These are phyloP conservation scores for Talaromyces verruculosus DNA, from an alignment of 2,329 filamentous ascomycete species.

Conservation along the genomic window DNA sequence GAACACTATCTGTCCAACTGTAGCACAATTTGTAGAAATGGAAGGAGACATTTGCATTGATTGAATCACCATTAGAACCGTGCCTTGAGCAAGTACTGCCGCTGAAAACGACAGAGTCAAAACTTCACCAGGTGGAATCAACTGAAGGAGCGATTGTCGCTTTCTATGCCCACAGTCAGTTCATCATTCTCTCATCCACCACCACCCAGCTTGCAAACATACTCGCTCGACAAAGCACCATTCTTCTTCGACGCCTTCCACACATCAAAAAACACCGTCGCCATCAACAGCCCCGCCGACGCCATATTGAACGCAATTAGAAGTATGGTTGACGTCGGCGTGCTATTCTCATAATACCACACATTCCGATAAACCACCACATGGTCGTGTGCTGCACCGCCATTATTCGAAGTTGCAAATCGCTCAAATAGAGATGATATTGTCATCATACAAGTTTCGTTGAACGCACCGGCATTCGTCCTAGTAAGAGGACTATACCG, in stretches of 20 bases:
- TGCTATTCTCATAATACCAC: constrained; percentile 9
- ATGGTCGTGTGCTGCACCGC: not conserved
- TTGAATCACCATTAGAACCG: constrained; percentile 23
- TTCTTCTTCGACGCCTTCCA: constrained; percentile 18
- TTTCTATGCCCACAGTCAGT: constrained; percentile 15
- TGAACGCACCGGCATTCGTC: constrained; percentile 14
- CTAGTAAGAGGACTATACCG: constrained; percentile 15
- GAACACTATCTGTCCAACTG: constrained; percentile 28
- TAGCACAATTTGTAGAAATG: constrained; percentile 14
- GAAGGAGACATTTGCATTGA: constrained; percentile 19
- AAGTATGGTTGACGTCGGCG: constrained; percentile 20
- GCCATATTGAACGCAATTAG: constrained; percentile 23
- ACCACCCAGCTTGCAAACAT: not conserved
- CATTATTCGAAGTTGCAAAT: not conserved
- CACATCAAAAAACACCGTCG: constrained; percentile 20
- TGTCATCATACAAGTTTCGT: constrained; percentile 6
- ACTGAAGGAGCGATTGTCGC: constrained; percentile 15
- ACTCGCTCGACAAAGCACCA: constrained; percentile 5
- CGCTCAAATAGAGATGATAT: constrained; percentile 1
- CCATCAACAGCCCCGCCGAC: constrained; percentile 21
- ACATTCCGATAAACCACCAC: constrained; percentile 12
- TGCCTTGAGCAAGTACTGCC: constrained; percentile 24
- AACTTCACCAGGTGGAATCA: constrained; percentile 25
- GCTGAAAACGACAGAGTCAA: constrained; percentile 23
- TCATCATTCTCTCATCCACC: not conserved